Conservation (phyloP, 345 rosid genomes). For the Arabis alpina region DNA sequence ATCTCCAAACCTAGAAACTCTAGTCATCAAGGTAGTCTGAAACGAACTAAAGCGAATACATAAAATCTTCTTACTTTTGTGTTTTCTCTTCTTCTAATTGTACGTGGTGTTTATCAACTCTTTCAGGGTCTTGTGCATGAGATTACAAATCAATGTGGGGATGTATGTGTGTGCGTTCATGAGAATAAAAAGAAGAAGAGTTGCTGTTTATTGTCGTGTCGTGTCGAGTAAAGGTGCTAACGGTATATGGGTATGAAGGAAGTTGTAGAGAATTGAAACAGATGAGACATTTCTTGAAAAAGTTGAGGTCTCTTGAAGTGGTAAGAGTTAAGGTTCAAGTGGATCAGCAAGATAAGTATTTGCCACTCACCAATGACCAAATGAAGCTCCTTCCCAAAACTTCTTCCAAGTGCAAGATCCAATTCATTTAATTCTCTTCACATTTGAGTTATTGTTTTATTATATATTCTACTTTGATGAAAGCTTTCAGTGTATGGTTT, state of each 20-base stretch:
- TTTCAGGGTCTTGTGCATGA: constrained; percentile 8
- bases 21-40: constrained; percentile 1
- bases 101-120: not conserved
- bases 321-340: constrained; percentile 4
- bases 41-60: not conserved
- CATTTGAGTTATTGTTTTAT: no score
- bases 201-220: not conserved
- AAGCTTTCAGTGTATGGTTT: no score
- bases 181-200: not conserved
- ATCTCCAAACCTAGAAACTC: constrained; percentile 13
- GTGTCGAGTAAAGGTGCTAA: not conserved
- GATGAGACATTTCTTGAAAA: constrained; percentile 13
- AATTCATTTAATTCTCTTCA: not conserved
- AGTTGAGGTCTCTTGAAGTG: not conserved
- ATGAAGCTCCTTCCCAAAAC: not conserved
- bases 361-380: not conserved
- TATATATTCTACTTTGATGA: no score
- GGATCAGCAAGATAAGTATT: constrained; percentile 2
- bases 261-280: not conserved
- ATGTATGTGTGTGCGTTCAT: not conserved
- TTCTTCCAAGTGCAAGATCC: not conserved
- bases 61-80: no score
- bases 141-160: not conserved
- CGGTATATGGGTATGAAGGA: constrained; percentile 7
- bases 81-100: not conserved